Base-by-base conservation (phyloP, 2,329 filamentous ascomycete genomes). In the Aspergillus sergii region DNA sequence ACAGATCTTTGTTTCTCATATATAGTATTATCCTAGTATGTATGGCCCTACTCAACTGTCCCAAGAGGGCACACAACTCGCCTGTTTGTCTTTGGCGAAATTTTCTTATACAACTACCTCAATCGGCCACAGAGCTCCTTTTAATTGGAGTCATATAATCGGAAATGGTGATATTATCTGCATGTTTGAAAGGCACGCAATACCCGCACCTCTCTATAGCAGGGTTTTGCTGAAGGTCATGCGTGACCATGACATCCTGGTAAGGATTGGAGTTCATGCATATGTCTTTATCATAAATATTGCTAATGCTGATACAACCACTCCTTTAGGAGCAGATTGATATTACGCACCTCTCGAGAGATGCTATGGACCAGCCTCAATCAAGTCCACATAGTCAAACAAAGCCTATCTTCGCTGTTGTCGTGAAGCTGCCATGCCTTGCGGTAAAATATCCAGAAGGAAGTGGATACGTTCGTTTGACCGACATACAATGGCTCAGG, bases 111-210 rank as follows among this genome's bases (percentile, higher is more conserved):
- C 80, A 19, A 80, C 75, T 6, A 76, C 76, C 5, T 71, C 76
- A 14, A 63, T 73, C 39, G 73, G 76, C 21, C 75, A 77, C 58
- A 73, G 71, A 34, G 77, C 73, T 23, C 78, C 79, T 7, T 66
- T 82, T n/a, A 74, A 71, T 36, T 83, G 81, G 81, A 79, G 70
- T 50, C 81, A 83, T 72, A 66, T 82, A 7, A 73, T 75, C 26
- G 76, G 76, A 6, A 72, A 75, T 50, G 73, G 69, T 16, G 74
- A 78, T 56, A 64, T 83, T 8, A 65, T 68, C 34, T 76, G 73
- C 30, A 51, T 74, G 2, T 78, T 82, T 57, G 76, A 81, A 30
- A 75, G 70, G 23, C 36, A 69, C n/a, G 26, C 66, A 14, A 54
- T 59, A 21, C 46, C 54, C 8, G 34, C 26, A 12, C 56, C 64